Conservation (phyloP, 495 filamentous ascomycete genomes). For the Aspergillus carlsbadensis region DNA sequence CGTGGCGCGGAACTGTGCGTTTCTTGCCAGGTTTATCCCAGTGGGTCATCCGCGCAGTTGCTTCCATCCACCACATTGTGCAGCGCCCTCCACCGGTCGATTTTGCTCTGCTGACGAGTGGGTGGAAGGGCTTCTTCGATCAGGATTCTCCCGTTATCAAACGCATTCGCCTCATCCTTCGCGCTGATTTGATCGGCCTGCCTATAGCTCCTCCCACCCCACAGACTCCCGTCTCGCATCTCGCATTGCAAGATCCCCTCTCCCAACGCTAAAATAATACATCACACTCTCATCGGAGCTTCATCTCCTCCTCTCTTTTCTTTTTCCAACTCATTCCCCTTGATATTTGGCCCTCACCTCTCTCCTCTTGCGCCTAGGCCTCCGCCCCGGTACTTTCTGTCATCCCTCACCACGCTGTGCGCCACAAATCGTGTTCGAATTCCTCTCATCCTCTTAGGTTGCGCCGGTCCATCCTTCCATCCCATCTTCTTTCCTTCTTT, state of each 20-base stretch:
- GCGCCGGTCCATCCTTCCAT: slow-evolving; percentile 10
- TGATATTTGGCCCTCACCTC: not conserved
- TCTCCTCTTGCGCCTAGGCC: not conserved
- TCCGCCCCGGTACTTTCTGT: not conserved
- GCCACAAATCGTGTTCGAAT: slow-evolving; percentile 5
- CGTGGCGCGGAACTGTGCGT: slow-evolving; percentile 7
- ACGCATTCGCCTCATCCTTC: slow-evolving; percentile 4
- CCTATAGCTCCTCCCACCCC: slow-evolving; percentile 12
- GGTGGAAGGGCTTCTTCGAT: not conserved
- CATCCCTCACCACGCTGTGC: not conserved
- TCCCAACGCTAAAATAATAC: slow-evolving; percentile 14
- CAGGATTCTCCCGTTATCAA: not conserved
- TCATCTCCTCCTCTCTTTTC: not conserved
- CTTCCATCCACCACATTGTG: not conserved
- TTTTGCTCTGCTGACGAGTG: slow-evolving; percentile 1
- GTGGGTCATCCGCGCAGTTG: slow-evolving; percentile 7
- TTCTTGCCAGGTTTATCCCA: slow-evolving; percentile 1
- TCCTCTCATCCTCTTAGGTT: not conserved
- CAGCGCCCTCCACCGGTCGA: not conserved
- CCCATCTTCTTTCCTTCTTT: slow-evolving; percentile 24
- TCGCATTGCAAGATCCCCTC: slow-evolving; percentile 7
- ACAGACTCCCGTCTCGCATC: slow-evolving; percentile 11
- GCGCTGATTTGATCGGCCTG: slow-evolving; percentile 11
- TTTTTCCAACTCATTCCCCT: slow-evolving; percentile 3
- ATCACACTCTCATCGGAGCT: slow-evolving; percentile 8